Evolutionary conservation across 768 basidiomycete genomes (phyloP).

Genomic region (Phlebiopsis gigantea): DNA sequence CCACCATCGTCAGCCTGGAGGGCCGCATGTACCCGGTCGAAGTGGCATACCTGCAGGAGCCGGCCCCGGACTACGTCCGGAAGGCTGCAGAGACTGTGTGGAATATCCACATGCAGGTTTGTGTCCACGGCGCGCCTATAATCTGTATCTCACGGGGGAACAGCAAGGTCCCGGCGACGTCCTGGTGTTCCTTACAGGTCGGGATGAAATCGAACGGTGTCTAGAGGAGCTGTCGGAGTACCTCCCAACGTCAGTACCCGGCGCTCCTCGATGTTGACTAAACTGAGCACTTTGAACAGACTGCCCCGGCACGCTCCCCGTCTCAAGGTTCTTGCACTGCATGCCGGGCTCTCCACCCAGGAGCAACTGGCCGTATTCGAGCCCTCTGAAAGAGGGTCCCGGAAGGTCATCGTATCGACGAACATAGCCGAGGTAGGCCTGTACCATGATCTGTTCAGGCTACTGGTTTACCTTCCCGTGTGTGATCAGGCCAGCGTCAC

Average conservation of each 20-base stretch:
- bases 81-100: slow-evolving; percentile 80
- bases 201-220: slow-evolving; percentile 93
- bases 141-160: background rate
- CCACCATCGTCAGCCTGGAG: slow-evolving; percentile 81
- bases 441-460: background rate
- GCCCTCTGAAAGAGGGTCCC: slow-evolving; percentile 61
- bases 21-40: slow-evolving; percentile 96
- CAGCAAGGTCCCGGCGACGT: slow-evolving; percentile 87
- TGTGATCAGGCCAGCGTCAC: slow-evolving; percentile 80
- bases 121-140: slow-evolving; percentile 6
- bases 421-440: slow-evolving; percentile 85
- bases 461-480: background rate
- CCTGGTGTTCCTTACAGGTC: slow-evolving; percentile 88
- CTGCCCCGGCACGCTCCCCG: slow-evolving; percentile 50
- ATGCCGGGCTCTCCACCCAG: slow-evolving; percentile 83
- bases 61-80: slow-evolving; percentile 73
- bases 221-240: slow-evolving; percentile 77
- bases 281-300: slow-evolving; percentile 25
- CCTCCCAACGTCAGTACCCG: slow-evolving; percentile 53
- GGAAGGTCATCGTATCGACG: slow-evolving; percentile 90
- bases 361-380: slow-evolving; percentile 89
- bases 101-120: slow-evolving; percentile 76
- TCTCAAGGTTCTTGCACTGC: slow-evolving; percentile 68
- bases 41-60: slow-evolving; percentile 78
- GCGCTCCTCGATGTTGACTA: background rate